Evolutionary conservation across 2,329 filamentous ascomycete species (phyloP), one percentile per base, ranked within the genome.

Genomic region (Fusarium protoensiforme): DNA sequence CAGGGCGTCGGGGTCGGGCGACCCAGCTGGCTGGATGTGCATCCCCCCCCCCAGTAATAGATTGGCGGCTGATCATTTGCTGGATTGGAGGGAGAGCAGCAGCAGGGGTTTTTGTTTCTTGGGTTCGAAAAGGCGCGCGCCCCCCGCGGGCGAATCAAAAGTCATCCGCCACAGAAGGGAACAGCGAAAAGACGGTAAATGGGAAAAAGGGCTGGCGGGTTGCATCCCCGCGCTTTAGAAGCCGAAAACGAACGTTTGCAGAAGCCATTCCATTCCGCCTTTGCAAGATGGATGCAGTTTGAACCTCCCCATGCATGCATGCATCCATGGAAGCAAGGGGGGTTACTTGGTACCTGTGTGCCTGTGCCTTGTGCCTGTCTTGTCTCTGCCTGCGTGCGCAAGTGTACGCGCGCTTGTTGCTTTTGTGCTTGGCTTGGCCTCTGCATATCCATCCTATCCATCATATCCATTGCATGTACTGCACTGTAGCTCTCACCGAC

Each of bases 21-120:
- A 74, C 71, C 71, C 71, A 74, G 51, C 71, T 66, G 68, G 64
- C 71, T 73, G 71, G 71, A 74, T 62, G 60, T 43, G 60, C 60
- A 62, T 62, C 35, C 35, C 64, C 46, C 36, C 38, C 64, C 54
- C 27, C 18, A 51, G 43, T 48, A 59, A 61, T 56, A 74, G 71
- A 74, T 74, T 74, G 71, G 71, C 71, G 71, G 71, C 54, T 74
- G 71, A 74, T 74, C 71, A 74, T 73, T 73, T 74, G 71, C 71
- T 73, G 63, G 63, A 65, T 65, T 61, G 36, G 63, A 73, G 61
- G 48, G 24, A 11, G 51, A n/a, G n/a, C n/a, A n/a, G n/a, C n/a
- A n/a, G 29, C 71, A 73, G 64, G 71, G 71, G 71, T 68, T 57
- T 57, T 53, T 57, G 61, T 62, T 67, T 72, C 69, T 68, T 73